These are phyloP conservation scores for Mycena citricolor DNA, from an alignment of 1,284 basidiomycete species.

Conservation along the genomic window DNA sequence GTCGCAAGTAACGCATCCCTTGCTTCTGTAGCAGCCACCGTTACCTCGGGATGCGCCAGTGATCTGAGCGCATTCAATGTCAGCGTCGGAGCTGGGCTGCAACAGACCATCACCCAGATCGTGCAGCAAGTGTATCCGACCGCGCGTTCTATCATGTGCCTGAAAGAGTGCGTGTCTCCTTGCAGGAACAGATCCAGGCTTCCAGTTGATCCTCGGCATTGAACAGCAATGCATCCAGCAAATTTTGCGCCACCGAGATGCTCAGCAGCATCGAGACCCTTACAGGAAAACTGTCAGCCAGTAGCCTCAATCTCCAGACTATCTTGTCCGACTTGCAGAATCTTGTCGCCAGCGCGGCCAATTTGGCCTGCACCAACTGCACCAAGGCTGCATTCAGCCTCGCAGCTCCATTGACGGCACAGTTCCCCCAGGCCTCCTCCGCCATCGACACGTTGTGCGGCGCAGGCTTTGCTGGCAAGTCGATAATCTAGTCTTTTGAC, in stretches of 20 bases:
- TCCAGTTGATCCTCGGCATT: conserved; percentile 20
- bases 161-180: conserved; percentile 50
- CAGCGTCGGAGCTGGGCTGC: conserved; percentile 8
- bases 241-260: conserved; percentile 47
- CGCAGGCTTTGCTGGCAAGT: conserved; percentile 43
- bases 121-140: conserved; percentile 51
- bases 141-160: conserved; percentile 48
- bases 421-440: conserved; percentile 27
- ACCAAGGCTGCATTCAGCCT: conserved; percentile 45
- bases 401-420: conserved; percentile 26
- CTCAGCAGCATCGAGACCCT: conserved; percentile 46
- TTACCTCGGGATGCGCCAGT: conserved; percentile 46
- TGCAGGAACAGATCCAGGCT: background rate
- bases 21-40: conserved; percentile 39
- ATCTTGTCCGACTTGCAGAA: conserved; percentile 28
- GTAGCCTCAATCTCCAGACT: conserved; percentile 29
- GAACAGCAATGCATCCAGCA: conserved; percentile 19
- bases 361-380: conserved; percentile 46
- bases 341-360: conserved; percentile 29
- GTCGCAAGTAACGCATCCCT: conserved; percentile 31
- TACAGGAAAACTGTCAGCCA: conserved; percentile 36
- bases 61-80: conserved; percentile 43
- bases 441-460: conserved; percentile 37
- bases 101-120: conserved; percentile 33
- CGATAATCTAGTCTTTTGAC: background rate